These are phyloP conservation scores for Metarhizium rileyi DNA, from an alignment of 2,329 filamentous ascomycete species.

Conservation along the genomic window DNA sequence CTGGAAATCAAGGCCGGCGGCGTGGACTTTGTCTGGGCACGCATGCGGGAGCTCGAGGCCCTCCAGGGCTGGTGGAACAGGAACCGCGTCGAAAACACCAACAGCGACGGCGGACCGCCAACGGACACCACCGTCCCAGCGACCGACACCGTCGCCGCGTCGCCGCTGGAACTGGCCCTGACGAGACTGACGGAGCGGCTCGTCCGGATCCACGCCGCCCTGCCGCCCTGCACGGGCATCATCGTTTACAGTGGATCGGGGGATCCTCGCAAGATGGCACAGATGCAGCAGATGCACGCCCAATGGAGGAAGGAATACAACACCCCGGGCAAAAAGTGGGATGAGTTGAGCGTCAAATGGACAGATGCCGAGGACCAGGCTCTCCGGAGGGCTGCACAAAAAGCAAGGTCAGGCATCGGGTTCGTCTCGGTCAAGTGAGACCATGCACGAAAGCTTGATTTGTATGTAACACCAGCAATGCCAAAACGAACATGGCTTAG, in stretches of 20 bases:
- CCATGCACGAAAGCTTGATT: conserved; percentile 1
- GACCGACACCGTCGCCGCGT: conserved; percentile 9
- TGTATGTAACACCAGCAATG: too few relatives aligned
- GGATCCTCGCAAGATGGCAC: conserved; percentile 56
- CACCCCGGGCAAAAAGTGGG: conserved; percentile 54
- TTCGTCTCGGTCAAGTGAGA: conserved; percentile 55
- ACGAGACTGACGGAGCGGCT: conserved; percentile 38
- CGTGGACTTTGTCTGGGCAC: conserved; percentile 58
- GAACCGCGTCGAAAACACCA: conserved; percentile 33
- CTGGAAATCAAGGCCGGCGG: conserved; percentile 48
- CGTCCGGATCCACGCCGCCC: conserved; percentile 42
- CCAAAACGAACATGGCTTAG: not conserved
- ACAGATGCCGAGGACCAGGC: conserved; percentile 57
- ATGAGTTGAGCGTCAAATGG: conserved; percentile 57
- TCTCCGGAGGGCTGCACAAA: conserved; percentile 44
- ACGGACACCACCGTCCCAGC: conserved; percentile 7
- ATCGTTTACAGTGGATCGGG: conserved; percentile 58
- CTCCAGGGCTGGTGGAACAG: conserved; percentile 59
- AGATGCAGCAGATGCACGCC: conserved; percentile 48
- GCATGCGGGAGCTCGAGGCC: conserved; percentile 56
- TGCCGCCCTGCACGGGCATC: conserved; percentile 56
- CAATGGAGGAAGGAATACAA: conserved; percentile 57
- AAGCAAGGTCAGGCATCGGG: conserved; percentile 51
- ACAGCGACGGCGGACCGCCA: conserved; percentile 26
- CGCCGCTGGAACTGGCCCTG: conserved; percentile 36